phyloP scores from a whole-genome alignment of 495 filamentous ascomycete species.

The Talaromyces proteolyticus region DNA sequence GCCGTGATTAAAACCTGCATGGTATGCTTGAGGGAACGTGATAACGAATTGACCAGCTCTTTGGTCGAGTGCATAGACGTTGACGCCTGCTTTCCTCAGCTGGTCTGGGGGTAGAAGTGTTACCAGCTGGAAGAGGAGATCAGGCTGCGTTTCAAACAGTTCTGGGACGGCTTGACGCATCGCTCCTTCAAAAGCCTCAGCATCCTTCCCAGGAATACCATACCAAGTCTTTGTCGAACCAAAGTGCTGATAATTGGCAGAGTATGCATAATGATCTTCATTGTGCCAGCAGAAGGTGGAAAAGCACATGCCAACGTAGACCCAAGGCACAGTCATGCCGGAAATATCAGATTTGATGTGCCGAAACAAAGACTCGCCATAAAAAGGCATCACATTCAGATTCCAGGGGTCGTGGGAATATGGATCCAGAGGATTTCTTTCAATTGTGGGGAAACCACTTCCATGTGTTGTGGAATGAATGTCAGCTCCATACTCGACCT shows the following conservation, averaged over 20 bases:
- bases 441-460: conserved; percentile 93
- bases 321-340: conserved; percentile 99
- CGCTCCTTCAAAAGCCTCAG: conserved; percentile 87
- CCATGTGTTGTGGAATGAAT: conserved; percentile 98
- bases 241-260: conserved; percentile 98
- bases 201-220: conserved; percentile 90
- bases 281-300: conserved; percentile 99
- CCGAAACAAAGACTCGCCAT: conserved; percentile 87
- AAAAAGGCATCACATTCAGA: conserved; percentile 84
- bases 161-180: conserved; percentile 96
- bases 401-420: conserved; percentile 95
- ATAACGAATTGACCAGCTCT: conserved; percentile 94
- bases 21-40: conserved; percentile 89
- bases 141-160: conserved; percentile 93
- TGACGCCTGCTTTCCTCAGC: conserved; percentile 88
- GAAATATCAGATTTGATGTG: conserved; percentile 98
- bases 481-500: conserved; percentile 97
- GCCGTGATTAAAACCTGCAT: conserved; percentile 89
- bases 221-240: conserved; percentile 99
- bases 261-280: conserved; percentile 97
- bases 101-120: conserved; percentile 92
- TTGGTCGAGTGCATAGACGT: conserved; percentile 90
- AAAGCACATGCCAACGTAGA: conserved; percentile 99
- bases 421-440: conserved; percentile 78
- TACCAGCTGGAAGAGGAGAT: conserved; percentile 94